Evolutionary conservation across 2,329 filamentous ascomycete species (phyloP).

Genomic region (Parastagonospora avenae): DNA sequence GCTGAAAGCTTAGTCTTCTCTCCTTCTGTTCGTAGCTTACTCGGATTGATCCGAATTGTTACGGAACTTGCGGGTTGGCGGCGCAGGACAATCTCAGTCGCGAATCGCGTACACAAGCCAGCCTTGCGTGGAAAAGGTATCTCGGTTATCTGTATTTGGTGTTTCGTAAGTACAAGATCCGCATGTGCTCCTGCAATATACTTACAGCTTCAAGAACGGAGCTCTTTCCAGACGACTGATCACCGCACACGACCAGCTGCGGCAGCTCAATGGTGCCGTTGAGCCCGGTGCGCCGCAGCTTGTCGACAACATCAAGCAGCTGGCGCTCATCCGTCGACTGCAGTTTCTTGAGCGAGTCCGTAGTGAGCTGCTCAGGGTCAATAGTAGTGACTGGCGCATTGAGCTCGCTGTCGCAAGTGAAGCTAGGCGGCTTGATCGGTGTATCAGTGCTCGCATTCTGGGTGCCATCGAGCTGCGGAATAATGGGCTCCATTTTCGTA

Average conservation of each 20-base stretch:
- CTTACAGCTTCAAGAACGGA: slow-evolving; percentile 60
- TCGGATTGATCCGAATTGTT: slow-evolving; percentile 47
- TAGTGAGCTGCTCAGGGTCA: slow-evolving; percentile 25
- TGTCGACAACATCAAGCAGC: slow-evolving; percentile 60
- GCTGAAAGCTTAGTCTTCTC: slow-evolving; percentile 41
- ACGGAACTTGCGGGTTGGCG: slow-evolving; percentile 28
- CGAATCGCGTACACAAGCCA: background rate
- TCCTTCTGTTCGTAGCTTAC: slow-evolving; percentile 27
- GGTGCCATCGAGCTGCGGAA: too few species aligned
- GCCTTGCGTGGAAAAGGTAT: background rate
- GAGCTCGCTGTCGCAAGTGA: too few species aligned
- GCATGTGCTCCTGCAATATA: too few species aligned
- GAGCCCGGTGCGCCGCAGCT: slow-evolving; percentile 56
- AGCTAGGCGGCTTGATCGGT: too few species aligned
- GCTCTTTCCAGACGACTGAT: slow-evolving; percentile 61
- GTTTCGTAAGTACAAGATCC: too few species aligned
- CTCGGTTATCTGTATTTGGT: background rate
- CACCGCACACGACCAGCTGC: slow-evolving; percentile 43
- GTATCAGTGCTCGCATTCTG: too few species aligned
- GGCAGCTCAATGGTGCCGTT: slow-evolving; percentile 37
- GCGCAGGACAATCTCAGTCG: slow-evolving; percentile 47
- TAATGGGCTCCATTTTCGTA: too few species aligned
- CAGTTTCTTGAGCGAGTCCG: slow-evolving; percentile 48
- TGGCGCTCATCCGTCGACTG: slow-evolving; percentile 53
- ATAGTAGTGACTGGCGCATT: too few species aligned